These are phyloP conservation scores for Umbellularia californica DNA, from an alignment of 164 flowering plant species.

Conservation along the genomic window DNA sequence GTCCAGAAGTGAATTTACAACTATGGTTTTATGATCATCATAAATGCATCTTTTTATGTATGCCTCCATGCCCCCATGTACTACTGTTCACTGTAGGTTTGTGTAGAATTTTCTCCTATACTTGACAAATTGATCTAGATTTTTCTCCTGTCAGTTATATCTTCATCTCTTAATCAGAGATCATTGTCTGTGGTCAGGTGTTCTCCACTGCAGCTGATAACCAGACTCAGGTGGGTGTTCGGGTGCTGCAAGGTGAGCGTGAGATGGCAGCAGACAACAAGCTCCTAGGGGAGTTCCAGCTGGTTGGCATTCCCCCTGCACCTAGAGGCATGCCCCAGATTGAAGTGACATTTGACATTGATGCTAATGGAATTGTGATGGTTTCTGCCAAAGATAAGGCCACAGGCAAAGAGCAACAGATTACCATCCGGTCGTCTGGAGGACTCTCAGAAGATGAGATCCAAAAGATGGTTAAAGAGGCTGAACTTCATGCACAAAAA, in stretches of 20 bases:
- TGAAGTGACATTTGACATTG: slow-evolving; percentile 54
- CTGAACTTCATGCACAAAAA: slow-evolving; percentile 15
- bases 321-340: slow-evolving; percentile 46
- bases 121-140: no score
- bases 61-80: no score
- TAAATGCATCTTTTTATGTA: no score
- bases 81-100: no score
- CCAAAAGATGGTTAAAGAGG: slow-evolving; percentile 11
- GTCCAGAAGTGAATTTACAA: no score
- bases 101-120: no score
- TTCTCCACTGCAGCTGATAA: slow-evolving; percentile 90
- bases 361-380: slow-evolving; percentile 34
- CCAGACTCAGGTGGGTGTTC: slow-evolving; percentile 48
- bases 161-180: no score
- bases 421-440: slow-evolving; percentile 19
- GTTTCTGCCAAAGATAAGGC: slow-evolving; percentile 28
- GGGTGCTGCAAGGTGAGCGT: slow-evolving; percentile 27
- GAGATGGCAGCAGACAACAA: slow-evolving; percentile 22
- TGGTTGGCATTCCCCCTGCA: slow-evolving; percentile 23
- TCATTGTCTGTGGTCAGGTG: slow-evolving; percentile 29
- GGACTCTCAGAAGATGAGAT: slow-evolving; percentile 17
- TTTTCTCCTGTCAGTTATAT: no score
- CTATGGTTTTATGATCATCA: no score
- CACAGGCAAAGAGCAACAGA: slow-evolving; percentile 22
- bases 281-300: slow-evolving; percentile 20